Conservation (phyloP, 345 rosid species). For the Pistacia atlantica region DNA sequence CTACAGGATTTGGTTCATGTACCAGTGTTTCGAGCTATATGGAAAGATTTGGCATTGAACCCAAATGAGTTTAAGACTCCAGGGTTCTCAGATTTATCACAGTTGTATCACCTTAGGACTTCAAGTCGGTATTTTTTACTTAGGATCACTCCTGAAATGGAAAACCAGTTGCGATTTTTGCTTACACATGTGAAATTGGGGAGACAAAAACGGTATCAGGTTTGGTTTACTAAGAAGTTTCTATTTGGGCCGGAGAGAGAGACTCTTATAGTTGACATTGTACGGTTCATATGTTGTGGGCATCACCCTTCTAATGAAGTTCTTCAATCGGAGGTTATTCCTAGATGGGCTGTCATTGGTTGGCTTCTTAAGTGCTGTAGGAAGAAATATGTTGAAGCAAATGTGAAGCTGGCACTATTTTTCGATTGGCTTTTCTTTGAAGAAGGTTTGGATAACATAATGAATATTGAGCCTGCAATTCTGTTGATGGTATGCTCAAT, state of each 20-base stretch:
- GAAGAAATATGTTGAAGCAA: conserved; percentile 54
- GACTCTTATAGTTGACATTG: conserved; percentile 59
- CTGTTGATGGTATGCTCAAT: conserved; percentile 73
- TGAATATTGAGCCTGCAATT: conserved; percentile 94
- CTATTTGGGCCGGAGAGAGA: conserved; percentile 57
- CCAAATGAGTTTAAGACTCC: conserved; percentile 42
- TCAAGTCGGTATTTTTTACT: conserved; percentile 67
- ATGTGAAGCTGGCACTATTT: conserved; percentile 70
- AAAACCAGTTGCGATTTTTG: conserved; percentile 69
- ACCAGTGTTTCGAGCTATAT: conserved; percentile 56
- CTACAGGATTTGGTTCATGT: conserved; percentile 81
- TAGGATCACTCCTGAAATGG: conserved; percentile 68
- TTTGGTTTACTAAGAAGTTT: conserved; percentile 76
- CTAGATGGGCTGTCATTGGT: conserved; percentile 88
- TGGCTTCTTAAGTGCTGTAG: conserved; percentile 64
- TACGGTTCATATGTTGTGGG: conserved; percentile 74
- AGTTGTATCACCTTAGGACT: conserved; percentile 57
- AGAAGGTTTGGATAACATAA: conserved; percentile 61
- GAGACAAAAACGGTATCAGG: conserved; percentile 68
- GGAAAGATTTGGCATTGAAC: conserved; percentile 60
- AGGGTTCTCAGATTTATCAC: conserved; percentile 49
- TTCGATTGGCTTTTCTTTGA: conserved; percentile 90
- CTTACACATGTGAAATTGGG: conserved; percentile 77
- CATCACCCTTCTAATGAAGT: conserved; percentile 69
- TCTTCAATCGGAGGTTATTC: conserved; percentile 62